Evolutionary conservation across 2,329 filamentous ascomycete genomes (phyloP), one percentile per base, ranked within the genome.

Genomic region (Phoma sp.): DNA sequence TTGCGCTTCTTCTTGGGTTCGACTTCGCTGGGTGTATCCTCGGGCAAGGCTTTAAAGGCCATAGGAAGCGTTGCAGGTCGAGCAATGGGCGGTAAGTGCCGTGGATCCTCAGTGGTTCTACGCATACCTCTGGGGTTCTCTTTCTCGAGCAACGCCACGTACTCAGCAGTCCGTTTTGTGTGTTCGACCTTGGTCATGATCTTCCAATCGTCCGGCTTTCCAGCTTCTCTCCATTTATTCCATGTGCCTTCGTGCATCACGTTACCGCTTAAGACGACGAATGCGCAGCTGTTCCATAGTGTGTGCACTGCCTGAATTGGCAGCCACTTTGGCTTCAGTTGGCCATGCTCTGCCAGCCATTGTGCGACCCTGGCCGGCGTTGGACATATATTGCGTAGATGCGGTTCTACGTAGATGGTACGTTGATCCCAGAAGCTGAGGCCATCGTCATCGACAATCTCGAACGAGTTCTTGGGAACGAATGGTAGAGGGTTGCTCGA

Each of bases 401-500:
- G 72, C n/a, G 72, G 71, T 42, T 75, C 72, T 23, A 75, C 67
- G 34, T 75, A 75, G 33, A 75, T 69, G 15, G 71, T 73, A 4
- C 70, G 70, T 47, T 72, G 60, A 30, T 74, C 69, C 72, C 72
- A 75, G 53, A 71, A 74, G 29, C 49, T 59, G 18, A 74, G 43
- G 7, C 69, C 71, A 20, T 70, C 55, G 42, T 72, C 69, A 46
- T 72, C 57, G 17, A 61, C 56, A 3, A 65, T 43, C 7, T 54
- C 42, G 47, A 68, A 69, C 1, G 69, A 66, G 34, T 71, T 64
- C 1, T 42, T 21, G 1, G 68, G 68, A 11, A 73, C 57, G 47
- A 70, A 73, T 7, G 61, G 58, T 5, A 67, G 53, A 18, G 68
- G 71, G 42, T 72, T 72, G 3, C 68, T 66, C 1, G 61, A 65